Evolutionary conservation across 2,329 filamentous ascomycete species (phyloP).

Genomic region (Exophiala viscosa): DNA sequence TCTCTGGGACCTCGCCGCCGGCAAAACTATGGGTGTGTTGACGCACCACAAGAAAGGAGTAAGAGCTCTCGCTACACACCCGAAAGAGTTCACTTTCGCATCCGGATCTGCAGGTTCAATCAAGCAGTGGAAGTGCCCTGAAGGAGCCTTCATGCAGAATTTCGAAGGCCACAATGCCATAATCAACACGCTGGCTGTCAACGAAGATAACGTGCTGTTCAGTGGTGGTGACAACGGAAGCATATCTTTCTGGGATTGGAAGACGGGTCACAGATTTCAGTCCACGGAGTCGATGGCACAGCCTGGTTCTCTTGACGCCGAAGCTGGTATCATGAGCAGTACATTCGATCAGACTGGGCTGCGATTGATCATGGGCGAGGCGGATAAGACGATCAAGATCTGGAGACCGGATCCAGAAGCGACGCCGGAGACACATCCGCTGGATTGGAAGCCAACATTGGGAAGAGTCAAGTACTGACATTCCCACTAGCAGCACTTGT

Average conservation of each 20-base stretch:
- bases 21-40: constrained; percentile 91
- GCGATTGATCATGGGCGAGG: constrained; percentile 87
- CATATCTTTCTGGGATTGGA: constrained; percentile 99
- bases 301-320: constrained; percentile 87
- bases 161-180: constrained; percentile 96
- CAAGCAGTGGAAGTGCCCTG: constrained; percentile 99
- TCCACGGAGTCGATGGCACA: constrained; percentile 86
- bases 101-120: constrained; percentile 87
- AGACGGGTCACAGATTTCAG: constrained; percentile 89
- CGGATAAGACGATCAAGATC: constrained; percentile 97
- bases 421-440: constrained; percentile 82
- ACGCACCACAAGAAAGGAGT: constrained; percentile 99
- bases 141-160: constrained; percentile 98
- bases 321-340: constrained; percentile 90
- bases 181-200: constrained; percentile 89
- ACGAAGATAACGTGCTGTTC: constrained; percentile 92
- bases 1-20: constrained; percentile 92
- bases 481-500: not conserved
- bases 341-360: constrained; percentile 88
- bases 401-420: constrained; percentile 93
- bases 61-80: constrained; percentile 76
- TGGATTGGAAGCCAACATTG: constrained; percentile 85
- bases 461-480: constrained; percentile 68
- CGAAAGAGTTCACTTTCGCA: constrained; percentile 93
- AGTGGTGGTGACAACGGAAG: constrained; percentile 94